Evolutionary conservation across 108 stramenopile species (phyloP).

Genomic region (Tribonema minus): DNA sequence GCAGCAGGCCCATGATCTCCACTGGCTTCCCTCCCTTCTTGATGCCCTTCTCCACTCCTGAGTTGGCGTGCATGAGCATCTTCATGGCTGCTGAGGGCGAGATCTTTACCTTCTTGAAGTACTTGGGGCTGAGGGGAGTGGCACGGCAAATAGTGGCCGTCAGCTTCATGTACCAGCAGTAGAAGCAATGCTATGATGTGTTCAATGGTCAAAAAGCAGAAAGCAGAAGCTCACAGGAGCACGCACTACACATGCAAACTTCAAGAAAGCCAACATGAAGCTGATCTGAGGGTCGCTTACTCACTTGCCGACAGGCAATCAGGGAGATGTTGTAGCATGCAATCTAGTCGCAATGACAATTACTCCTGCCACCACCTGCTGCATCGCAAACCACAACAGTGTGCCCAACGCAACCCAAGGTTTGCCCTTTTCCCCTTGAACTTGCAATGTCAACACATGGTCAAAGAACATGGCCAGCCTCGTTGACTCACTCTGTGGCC

Average conservation of each 20-base stretch:
- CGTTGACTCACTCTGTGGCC: conserved; percentile 40
- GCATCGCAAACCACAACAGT: not conserved
- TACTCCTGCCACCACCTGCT: not conserved
- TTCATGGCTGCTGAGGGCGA: conserved; percentile 59
- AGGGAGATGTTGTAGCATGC: not conserved
- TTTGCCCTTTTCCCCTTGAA: not conserved
- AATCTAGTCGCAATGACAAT: not conserved
- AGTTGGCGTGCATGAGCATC: conserved; percentile 81
- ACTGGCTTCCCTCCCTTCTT: conserved; percentile 74
- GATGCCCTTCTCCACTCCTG: conserved; percentile 95
- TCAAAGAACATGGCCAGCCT: too few relatives aligned
- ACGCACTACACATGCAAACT: not conserved
- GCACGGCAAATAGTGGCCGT: not conserved
- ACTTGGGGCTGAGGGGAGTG: conserved; percentile 43
- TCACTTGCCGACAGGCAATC: too few relatives aligned
- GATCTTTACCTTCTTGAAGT: conserved; percentile 60
- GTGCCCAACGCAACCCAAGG: not conserved
- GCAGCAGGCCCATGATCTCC: conserved; percentile 84
- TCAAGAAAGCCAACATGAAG: too few relatives aligned
- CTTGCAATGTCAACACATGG: too few relatives aligned
- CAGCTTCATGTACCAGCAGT: not conserved
- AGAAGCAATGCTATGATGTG: not conserved
- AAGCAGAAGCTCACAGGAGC: not conserved
- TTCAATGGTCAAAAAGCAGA: not conserved
- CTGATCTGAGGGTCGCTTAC: too few relatives aligned